A percentile compares a stretch with the other conserved stretches of the same genome.
phyloP scores from a whole-genome alignment of 1,284 basidiomycete genomes.

The Ceratobasidium sp. region DNA sequence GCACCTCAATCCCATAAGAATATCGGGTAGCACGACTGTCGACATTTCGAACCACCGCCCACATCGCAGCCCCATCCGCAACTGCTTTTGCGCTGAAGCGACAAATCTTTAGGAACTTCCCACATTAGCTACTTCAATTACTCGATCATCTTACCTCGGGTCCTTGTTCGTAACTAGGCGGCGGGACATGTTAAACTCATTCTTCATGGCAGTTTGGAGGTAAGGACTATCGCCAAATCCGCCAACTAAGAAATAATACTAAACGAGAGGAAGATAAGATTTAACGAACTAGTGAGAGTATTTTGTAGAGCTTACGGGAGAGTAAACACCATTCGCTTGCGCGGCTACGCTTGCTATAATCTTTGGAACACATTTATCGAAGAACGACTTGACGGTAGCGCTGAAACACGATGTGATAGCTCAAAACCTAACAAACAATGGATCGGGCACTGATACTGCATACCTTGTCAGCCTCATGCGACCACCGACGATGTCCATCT shows the following conservation, averaged over 20 bases:
- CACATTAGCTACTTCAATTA: too few species aligned
- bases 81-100: neutral
- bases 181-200: neutral
- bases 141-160: slow-evolving; percentile 1
- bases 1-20: neutral
- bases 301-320: neutral
- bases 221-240: slow-evolving; percentile 43
- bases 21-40: slow-evolving; percentile 2
- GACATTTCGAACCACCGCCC: neutral
- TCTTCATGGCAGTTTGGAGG: neutral
- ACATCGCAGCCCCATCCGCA: slow-evolving; percentile 18
- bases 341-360: slow-evolving; percentile 1
- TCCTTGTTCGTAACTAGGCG: neutral
- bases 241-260: slow-evolving; percentile 37
- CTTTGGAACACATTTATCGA: neutral
- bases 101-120: too few species aligned
- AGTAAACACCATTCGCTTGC: neutral
- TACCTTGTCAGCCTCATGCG: neutral
- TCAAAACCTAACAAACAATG: too few species aligned
- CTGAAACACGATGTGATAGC: neutral
- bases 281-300: neutral
- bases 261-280: too few species aligned
- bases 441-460: neutral
- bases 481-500: neutral
- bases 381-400: slow-evolving; percentile 5